These are phyloP conservation scores for Scheffersomyces segobiensis DNA, from an alignment of 1,139 yeast genomes.

Conservation along the genomic window DNA sequence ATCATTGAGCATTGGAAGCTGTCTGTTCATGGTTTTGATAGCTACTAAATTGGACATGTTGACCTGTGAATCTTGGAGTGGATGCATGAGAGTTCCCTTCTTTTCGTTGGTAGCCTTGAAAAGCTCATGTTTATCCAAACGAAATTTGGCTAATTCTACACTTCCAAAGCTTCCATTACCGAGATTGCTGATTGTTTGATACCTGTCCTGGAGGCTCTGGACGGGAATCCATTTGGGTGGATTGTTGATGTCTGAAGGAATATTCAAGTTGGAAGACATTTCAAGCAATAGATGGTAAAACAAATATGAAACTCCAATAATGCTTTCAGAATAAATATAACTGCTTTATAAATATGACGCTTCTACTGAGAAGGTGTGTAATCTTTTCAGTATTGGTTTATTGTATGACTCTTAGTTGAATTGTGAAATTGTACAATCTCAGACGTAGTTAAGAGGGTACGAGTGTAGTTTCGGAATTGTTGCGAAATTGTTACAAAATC, in stretches of 20 bases:
- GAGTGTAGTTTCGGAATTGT: not conserved
- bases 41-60: constrained; percentile 57
- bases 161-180: constrained; percentile 83
- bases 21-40: constrained; percentile 72
- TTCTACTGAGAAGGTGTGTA: not conserved
- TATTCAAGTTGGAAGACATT: not conserved
- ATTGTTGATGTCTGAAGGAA: constrained; percentile 13
- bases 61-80: constrained; percentile 27
- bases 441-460: not conserved
- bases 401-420: not conserved
- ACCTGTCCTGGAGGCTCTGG: constrained; percentile 44
- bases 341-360: not conserved
- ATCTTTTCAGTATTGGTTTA: not conserved
- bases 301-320: not conserved
- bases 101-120: constrained; percentile 10
- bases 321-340: not conserved
- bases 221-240: constrained; percentile 35
- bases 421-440: too few species aligned
- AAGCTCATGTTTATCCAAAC: constrained; percentile 9
- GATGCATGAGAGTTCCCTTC: constrained; percentile 53
- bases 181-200: constrained; percentile 51
- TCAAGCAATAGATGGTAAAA: not conserved
- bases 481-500: not conserved
- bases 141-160: constrained; percentile 60
- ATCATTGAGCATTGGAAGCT: constrained; percentile 50